Percentiles rank a stretch among this genome's conserved stretches.
These are phyloP conservation scores for Ustilago loliicola DNA, from an alignment of 1,284 basidiomycete species.

Conservation along the genomic window DNA sequence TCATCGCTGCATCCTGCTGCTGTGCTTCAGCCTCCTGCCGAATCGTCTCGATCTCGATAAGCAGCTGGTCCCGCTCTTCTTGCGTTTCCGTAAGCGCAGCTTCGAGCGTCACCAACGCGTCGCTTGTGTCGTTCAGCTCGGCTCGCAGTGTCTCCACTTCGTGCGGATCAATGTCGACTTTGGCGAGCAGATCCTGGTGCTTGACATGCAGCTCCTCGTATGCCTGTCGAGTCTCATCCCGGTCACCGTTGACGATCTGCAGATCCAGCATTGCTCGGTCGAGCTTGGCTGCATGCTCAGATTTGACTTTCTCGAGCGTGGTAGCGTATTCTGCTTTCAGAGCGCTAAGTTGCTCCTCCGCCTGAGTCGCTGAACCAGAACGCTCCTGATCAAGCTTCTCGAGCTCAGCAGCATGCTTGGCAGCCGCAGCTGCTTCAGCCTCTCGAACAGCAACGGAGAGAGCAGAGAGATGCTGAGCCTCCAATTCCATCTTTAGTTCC, in stretches of 20 bases:
- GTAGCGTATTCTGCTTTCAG: slow-evolving; percentile 23
- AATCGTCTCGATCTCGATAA: slow-evolving; percentile 63
- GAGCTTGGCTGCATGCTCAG: slow-evolving; percentile 42
- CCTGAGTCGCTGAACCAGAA: slow-evolving; percentile 11
- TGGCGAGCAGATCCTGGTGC: slow-evolving; percentile 45
- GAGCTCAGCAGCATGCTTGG: slow-evolving; percentile 23
- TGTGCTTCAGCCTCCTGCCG: slow-evolving; percentile 41
- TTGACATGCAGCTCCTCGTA: slow-evolving; percentile 53
- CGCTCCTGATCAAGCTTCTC: slow-evolving; percentile 33
- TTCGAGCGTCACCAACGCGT: slow-evolving; percentile 69
- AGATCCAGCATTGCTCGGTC: slow-evolving; percentile 41
- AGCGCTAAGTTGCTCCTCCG: slow-evolving; percentile 14
- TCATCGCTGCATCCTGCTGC: slow-evolving; percentile 25
- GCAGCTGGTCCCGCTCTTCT: slow-evolving; percentile 68
- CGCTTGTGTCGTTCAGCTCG: slow-evolving; percentile 70
- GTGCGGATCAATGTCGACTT: slow-evolving; percentile 54
- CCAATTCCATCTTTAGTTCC: slow-evolving; percentile 38
- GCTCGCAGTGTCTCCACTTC: slow-evolving; percentile 79
- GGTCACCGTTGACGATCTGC: slow-evolving; percentile 31
- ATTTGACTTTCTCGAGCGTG: slow-evolving; percentile 20
- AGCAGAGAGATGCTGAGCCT: slow-evolving; percentile 44
- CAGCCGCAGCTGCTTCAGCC: slow-evolving; percentile 20
- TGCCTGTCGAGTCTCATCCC: slow-evolving; percentile 43
- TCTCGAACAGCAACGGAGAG: slow-evolving; percentile 31
- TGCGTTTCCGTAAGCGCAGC: slow-evolving; percentile 69